These are phyloP conservation scores for Alternaria novae-zelandiae DNA, from an alignment of 2,329 filamentous ascomycete genomes.

Conservation along the genomic window DNA sequence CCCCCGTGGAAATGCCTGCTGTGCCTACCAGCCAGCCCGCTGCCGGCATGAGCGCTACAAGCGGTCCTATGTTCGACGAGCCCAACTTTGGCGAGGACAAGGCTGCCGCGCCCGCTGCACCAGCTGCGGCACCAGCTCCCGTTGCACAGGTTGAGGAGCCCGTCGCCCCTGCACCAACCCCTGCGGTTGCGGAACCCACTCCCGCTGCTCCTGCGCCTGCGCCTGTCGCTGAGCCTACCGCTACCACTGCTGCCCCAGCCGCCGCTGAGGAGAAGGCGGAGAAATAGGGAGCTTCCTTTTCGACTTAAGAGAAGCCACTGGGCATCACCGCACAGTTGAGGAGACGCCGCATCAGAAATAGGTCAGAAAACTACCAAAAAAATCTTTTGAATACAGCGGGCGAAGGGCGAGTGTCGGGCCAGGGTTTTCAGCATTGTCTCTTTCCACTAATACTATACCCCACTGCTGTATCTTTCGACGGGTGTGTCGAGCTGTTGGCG, in stretches of 20 bases:
- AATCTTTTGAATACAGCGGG: neutral
- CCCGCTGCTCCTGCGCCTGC: neutral
- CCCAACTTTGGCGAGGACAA: constrained; percentile 34
- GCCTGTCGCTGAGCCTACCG: neutral
- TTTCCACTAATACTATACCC: constrained; percentile 45
- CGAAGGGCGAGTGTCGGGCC: neutral
- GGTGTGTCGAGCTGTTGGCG: constrained; percentile 14
- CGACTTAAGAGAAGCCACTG: neutral
- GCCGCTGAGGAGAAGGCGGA: constrained; percentile 6
- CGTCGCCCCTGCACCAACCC: constrained; percentile 2
- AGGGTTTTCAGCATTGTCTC: constrained; percentile 13
- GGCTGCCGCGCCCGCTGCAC: constrained; percentile 12
- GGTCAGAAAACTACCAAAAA: neutral
- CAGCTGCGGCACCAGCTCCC: constrained; percentile 20
- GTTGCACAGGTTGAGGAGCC: neutral
- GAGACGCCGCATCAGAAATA: neutral
- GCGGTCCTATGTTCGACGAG: constrained; percentile 45
- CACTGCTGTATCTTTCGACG: constrained; percentile 27
- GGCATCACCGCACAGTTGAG: neutral
- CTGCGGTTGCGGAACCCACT: neutral
- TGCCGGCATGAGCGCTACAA: constrained; percentile 49
- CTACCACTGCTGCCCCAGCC: neutral
- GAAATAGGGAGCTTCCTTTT: neutral
- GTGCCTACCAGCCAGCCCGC: constrained; percentile 37
- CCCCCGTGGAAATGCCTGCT: constrained; percentile 27